phyloP scores from a whole-genome alignment of 495 filamentous ascomycete species.

The Hypoxylon crocopeplum region DNA sequence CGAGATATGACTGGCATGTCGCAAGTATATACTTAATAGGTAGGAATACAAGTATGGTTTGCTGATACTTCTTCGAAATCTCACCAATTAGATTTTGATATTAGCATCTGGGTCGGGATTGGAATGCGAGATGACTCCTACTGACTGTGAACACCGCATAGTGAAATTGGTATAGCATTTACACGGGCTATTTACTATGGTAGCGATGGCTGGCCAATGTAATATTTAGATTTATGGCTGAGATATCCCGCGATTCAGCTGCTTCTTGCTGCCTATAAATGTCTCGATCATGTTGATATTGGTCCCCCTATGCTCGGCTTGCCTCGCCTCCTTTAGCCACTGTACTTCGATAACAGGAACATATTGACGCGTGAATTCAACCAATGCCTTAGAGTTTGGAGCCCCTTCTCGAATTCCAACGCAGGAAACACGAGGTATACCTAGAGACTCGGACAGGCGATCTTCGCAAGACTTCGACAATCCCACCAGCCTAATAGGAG shows the following conservation, averaged over 20 bases:
- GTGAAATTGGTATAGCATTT: no score
- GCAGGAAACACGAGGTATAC: constrained; percentile 64
- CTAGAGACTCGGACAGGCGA: constrained; percentile 56
- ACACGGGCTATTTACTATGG: no score
- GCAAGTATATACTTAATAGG: no score
- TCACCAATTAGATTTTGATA: no score
- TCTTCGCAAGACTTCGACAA: constrained; percentile 61
- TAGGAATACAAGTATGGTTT: no score
- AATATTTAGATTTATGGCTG: neutral
- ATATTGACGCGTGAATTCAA: constrained; percentile 57
- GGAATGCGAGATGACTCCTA: no score
- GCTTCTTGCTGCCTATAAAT: constrained; percentile 48
- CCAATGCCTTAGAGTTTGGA: constrained; percentile 54
- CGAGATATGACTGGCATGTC: no score
- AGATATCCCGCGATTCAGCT: constrained; percentile 1
- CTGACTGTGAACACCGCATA: no score
- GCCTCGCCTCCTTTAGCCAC: constrained; percentile 33
- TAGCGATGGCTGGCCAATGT: no score
- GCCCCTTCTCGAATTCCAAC: constrained; percentile 60
- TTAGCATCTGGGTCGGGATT: no score
- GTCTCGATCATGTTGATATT: constrained; percentile 47
- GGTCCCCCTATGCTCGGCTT: constrained; percentile 27
- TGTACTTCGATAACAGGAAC: constrained; percentile 46
- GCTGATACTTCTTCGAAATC: no score
- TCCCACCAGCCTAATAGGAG: constrained; percentile 59